phyloP scores from a whole-genome alignment of 495 filamentous ascomycete species.

The Stereocaulon alpinum region DNA sequence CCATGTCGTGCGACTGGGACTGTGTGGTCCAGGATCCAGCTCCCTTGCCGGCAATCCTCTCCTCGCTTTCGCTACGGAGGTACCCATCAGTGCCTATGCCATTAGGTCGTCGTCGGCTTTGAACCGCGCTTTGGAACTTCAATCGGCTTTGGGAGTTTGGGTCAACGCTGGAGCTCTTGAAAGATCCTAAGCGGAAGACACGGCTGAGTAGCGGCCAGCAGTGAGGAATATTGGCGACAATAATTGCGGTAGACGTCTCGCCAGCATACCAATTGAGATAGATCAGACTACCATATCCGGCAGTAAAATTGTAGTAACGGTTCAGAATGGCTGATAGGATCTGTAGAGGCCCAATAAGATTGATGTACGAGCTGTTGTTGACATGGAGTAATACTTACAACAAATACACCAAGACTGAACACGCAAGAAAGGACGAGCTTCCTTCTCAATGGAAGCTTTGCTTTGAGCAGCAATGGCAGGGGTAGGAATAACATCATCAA shows the following conservation, averaged over 20 bases:
- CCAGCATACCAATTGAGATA: conserved; percentile 63
- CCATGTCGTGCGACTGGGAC: background rate
- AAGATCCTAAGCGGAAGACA: conserved; percentile 39
- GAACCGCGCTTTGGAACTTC: background rate
- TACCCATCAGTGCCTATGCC: conserved; percentile 16
- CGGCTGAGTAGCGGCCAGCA: conserved; percentile 49
- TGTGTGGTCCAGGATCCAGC: conserved; percentile 2
- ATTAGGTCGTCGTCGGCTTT: background rate
- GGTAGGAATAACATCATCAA: conserved; percentile 50
- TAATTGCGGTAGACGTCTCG: conserved; percentile 51
- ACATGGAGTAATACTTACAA: conserved; percentile 24
- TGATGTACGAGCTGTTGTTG: background rate
- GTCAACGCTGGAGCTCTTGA: conserved; percentile 23
- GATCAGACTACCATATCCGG: conserved; percentile 38
- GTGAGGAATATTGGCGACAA: conserved; percentile 55
- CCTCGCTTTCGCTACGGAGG: conserved; percentile 19
- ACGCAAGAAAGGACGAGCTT: conserved; percentile 43
- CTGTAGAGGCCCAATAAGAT: conserved; percentile 13
- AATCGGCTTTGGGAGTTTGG: conserved; percentile 6
- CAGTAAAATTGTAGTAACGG: conserved; percentile 55
- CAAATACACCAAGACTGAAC: conserved; percentile 51
- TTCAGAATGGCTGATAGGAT: conserved; percentile 53
- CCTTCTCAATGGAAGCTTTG: conserved; percentile 35
- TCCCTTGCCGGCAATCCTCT: conserved; percentile 16
- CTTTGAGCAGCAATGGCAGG: conserved; percentile 46